Evolutionary conservation across 768 basidiomycete species (phyloP).

Genomic region (Tulasnella sp.): DNA sequence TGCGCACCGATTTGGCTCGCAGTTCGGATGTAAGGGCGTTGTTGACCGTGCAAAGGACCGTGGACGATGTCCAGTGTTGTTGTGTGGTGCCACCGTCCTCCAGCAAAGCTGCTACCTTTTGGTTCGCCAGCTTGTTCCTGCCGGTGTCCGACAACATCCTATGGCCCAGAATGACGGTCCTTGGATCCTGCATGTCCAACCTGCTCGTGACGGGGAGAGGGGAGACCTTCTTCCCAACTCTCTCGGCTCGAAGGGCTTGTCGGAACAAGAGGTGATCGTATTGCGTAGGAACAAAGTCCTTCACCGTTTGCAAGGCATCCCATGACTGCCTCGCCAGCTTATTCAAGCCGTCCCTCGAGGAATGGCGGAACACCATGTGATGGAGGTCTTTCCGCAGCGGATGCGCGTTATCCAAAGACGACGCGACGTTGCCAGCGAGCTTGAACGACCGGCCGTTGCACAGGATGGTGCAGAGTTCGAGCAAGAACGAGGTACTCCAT

Average conservation of each 20-base stretch:
- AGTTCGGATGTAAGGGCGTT: slow-evolving; percentile 40
- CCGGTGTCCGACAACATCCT: neutral
- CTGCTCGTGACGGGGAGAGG: slow-evolving; percentile 1
- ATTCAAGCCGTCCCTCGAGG: neutral
- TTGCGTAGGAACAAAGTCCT: neutral
- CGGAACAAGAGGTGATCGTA: slow-evolving; percentile 3
- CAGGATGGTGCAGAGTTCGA: neutral
- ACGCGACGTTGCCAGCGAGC: neutral
- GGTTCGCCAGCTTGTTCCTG: neutral
- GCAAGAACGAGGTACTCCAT: neutral
- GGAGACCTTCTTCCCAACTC: neutral
- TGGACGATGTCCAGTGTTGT: neutral
- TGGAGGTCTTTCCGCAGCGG: neutral
- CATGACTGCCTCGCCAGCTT: neutral
- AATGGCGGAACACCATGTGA: neutral
- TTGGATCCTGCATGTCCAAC: neutral
- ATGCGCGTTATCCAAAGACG: neutral
- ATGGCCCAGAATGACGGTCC: neutral
- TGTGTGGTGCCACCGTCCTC: neutral
- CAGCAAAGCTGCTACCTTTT: neutral
- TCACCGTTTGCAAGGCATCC: neutral
- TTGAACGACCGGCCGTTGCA: neutral
- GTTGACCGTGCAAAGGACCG: slow-evolving; percentile 54
- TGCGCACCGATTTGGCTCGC: slow-evolving; percentile 22
- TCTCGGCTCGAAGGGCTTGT: neutral